Percentiles rank a stretch among this genome's conserved stretches.
Evolutionary conservation across 768 basidiomycete genomes (phyloP).

Genomic region (Pleurotus salmoneostramineus): DNA sequence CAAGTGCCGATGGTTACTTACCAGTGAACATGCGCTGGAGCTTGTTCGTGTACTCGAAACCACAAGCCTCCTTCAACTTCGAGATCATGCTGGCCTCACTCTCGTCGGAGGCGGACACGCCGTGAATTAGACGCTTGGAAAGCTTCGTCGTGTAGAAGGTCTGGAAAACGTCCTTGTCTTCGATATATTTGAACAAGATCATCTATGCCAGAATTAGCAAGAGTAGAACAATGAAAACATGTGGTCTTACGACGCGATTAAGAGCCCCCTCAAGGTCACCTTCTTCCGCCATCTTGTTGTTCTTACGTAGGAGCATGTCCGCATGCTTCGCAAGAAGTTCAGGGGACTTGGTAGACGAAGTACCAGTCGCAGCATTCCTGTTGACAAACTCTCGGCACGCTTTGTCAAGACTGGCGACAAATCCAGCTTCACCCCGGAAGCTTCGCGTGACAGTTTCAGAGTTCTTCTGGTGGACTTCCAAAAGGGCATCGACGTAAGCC

Average conservation of each 20-base stretch:
- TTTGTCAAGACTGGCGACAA: slow-evolving; percentile 90
- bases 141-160: slow-evolving; percentile 95
- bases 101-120: slow-evolving; percentile 91
- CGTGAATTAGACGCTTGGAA: slow-evolving; percentile 88
- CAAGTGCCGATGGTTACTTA: not conserved
- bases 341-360: slow-evolving; percentile 84
- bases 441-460: slow-evolving; percentile 82
- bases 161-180: slow-evolving; percentile 99
- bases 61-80: slow-evolving; percentile 94
- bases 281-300: slow-evolving; percentile 92
- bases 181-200: slow-evolving; percentile 96
- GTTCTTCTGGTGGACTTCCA: slow-evolving; percentile 92
- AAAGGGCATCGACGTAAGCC: slow-evolving; percentile 87
- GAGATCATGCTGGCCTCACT: slow-evolving; percentile 97
- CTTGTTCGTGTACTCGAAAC: slow-evolving; percentile 96
- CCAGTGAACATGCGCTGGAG: slow-evolving; percentile 91
- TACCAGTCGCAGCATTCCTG: slow-evolving; percentile 83
- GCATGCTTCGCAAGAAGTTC: slow-evolving; percentile 91
- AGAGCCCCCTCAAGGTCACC: slow-evolving; percentile 86
- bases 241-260: slow-evolving; percentile 74
- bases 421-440: slow-evolving; percentile 91
- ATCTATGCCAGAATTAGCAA: slow-evolving; percentile 54
- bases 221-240: slow-evolving; percentile 22
- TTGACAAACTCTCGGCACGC: slow-evolving; percentile 97
- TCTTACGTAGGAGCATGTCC: slow-evolving; percentile 87